These are phyloP conservation scores for Hyparrhenia diplandra DNA, from an alignment of 176 grass and related monocot species.

Conservation along the genomic window DNA sequence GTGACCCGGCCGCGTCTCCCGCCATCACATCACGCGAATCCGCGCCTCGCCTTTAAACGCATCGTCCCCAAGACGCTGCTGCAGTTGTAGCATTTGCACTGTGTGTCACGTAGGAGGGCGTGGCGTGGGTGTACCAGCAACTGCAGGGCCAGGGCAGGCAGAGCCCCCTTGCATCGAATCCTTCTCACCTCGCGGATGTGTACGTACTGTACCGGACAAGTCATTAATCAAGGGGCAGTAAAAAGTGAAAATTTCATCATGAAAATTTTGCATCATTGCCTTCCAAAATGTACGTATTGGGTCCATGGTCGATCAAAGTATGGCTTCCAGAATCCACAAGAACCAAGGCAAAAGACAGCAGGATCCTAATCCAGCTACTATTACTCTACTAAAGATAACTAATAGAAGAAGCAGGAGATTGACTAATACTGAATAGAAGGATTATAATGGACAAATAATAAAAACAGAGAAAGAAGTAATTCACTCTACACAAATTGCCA, in stretches of 20 bases:
- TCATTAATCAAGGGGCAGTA: not conserved
- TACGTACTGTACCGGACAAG: not conserved
- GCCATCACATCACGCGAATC: conserved; percentile 15
- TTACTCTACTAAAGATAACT: no score
- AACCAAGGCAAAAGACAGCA: not conserved
- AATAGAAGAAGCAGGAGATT: no score
- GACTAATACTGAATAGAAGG: not conserved
- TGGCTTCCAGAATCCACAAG: not conserved
- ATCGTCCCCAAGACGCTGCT: not conserved
- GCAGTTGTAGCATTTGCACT: not conserved
- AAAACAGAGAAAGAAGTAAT: not conserved
- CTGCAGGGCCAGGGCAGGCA: not conserved
- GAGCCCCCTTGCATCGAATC: no score
- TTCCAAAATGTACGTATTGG: not conserved
- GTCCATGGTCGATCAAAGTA: not conserved
- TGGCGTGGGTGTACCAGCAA: not conserved
- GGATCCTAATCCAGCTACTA: no score
- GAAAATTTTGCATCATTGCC: not conserved
- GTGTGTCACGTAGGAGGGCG: not conserved
- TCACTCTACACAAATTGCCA: not conserved
- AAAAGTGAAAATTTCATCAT: not conserved
- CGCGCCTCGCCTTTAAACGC: conserved; percentile 5
- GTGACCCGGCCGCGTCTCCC: conserved; percentile 2
- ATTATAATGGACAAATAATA: not conserved
- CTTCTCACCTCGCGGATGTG: not conserved